These are phyloP conservation scores for Raphanus sativus DNA, from an alignment of 345 rosid species.

Conservation along the genomic window DNA sequence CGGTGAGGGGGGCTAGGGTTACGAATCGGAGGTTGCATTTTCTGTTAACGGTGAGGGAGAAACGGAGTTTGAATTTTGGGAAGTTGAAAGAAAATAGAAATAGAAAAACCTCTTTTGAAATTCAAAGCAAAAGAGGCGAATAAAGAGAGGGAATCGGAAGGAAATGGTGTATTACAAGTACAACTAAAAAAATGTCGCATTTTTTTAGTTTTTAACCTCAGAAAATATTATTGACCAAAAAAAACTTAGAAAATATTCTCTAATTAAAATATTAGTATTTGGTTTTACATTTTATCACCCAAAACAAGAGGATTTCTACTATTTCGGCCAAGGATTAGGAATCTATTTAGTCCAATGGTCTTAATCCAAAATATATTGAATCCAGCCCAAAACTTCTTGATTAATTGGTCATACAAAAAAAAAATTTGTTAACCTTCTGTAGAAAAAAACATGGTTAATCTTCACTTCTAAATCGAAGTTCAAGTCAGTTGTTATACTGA, in stretches of 20 bases:
- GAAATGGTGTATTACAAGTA: no score
- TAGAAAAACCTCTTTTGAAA: background rate
- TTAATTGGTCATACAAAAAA: no score
- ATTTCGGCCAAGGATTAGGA: background rate
- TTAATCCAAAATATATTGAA: background rate
- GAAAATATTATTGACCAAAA: no score
- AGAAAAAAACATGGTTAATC: background rate
- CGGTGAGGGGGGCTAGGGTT: slow-evolving; percentile 10
- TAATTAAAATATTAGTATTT: no score
- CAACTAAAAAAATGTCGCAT: no score
- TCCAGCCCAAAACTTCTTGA: no score
- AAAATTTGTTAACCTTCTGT: no score
- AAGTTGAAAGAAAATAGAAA: background rate
- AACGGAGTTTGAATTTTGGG: slow-evolving; percentile 20
- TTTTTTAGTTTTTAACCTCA: no score
- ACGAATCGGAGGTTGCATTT: slow-evolving; percentile 36
- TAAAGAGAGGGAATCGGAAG: slow-evolving; percentile 37
- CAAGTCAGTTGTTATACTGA: background rate
- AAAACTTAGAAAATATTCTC: no score
- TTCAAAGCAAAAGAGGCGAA: slow-evolving; percentile 40
- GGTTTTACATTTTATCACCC: no score
- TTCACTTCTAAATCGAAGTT: background rate
- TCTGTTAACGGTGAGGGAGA: background rate
- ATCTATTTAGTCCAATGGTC: background rate
- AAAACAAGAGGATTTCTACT: background rate